These are phyloP conservation scores for Capsicum pubescens DNA, from an alignment of 257 asterid genomes.

Conservation along the genomic window DNA sequence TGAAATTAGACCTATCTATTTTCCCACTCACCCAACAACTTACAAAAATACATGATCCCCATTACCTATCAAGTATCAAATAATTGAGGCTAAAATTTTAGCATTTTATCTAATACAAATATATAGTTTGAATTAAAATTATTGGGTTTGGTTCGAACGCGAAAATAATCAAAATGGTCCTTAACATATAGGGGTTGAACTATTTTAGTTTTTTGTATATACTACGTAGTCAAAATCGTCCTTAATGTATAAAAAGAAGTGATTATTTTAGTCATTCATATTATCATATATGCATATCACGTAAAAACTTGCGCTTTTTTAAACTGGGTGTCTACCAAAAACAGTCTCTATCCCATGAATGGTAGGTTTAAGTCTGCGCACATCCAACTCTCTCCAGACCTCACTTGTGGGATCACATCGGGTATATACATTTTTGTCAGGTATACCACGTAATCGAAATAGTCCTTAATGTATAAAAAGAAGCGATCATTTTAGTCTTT, in stretches of 20 bases:
- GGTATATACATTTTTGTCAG: too few relatives aligned
- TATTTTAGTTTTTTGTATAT: not conserved
- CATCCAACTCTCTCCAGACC: too few relatives aligned
- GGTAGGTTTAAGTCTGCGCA: too few relatives aligned
- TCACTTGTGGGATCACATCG: too few relatives aligned
- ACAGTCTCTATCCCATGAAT: too few relatives aligned
- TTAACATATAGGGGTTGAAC: not conserved
- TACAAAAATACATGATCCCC: conserved; percentile 7
- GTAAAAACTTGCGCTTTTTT: too few relatives aligned
- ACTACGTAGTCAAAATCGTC: not conserved
- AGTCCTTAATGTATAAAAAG: not conserved
- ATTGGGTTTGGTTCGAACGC: accelerated
- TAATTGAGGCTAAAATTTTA: not conserved
- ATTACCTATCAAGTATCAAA: not conserved
- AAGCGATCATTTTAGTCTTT: too few relatives aligned
- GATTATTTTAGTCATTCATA: too few relatives aligned
- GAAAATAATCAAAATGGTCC: not conserved
- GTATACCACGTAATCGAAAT: too few relatives aligned
- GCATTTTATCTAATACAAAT: not conserved
- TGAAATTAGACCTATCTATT: conserved; percentile 1
- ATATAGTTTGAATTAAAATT: not conserved
- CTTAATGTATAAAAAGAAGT: not conserved
- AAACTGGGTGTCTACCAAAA: too few relatives aligned
- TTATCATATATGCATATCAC: too few relatives aligned
- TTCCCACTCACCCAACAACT: not conserved